Conservation (phyloP, 768 basidiomycete genomes). For the Mycena latifolia region DNA sequence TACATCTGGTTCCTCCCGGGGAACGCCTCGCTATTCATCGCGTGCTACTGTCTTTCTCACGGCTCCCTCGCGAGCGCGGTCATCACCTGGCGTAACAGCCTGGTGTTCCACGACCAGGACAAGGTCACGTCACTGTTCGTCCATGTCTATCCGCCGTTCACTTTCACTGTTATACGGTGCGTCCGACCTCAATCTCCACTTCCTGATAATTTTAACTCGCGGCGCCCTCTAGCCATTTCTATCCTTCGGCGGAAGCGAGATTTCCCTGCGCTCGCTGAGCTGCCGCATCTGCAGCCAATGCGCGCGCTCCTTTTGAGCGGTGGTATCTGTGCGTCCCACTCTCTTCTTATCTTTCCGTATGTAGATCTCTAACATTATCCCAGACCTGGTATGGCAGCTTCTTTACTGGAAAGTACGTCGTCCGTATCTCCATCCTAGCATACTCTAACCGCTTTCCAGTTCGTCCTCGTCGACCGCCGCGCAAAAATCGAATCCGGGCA, state of each 20-base stretch:
- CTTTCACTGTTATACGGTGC: conserved; percentile 91
- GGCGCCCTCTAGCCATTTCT: conserved; percentile 77
- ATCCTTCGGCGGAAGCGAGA: conserved; percentile 79
- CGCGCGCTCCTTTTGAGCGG: conserved; percentile 84
- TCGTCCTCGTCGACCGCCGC: conserved; percentile 89
- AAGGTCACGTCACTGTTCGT: conserved; percentile 97
- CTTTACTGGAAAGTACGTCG: conserved; percentile 88
- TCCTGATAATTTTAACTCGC: background rate
- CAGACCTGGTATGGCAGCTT: conserved; percentile 93
- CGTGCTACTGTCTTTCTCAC: conserved; percentile 93
- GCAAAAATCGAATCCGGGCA: conserved; percentile 93
- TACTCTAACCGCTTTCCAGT: conserved; percentile 53
- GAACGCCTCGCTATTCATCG: conserved; percentile 84
- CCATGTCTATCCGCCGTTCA: conserved; percentile 93
- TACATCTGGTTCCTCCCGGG: conserved; percentile 93
- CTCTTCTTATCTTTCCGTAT: background rate
- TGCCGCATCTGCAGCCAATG: conserved; percentile 79
- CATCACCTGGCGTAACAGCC: conserved; percentile 97
- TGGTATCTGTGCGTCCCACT: conserved; percentile 77
- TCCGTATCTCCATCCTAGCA: conserved; percentile 1
- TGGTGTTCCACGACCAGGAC: conserved; percentile 97
- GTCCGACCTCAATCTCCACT: conserved; percentile 37
- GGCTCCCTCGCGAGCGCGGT: conserved; percentile 94
- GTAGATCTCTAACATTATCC: conserved; percentile 32
- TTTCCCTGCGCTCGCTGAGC: conserved; percentile 85